phyloP scores from a whole-genome alignment of 306 rosid genomes.

The Ochetophila trinervis region DNA sequence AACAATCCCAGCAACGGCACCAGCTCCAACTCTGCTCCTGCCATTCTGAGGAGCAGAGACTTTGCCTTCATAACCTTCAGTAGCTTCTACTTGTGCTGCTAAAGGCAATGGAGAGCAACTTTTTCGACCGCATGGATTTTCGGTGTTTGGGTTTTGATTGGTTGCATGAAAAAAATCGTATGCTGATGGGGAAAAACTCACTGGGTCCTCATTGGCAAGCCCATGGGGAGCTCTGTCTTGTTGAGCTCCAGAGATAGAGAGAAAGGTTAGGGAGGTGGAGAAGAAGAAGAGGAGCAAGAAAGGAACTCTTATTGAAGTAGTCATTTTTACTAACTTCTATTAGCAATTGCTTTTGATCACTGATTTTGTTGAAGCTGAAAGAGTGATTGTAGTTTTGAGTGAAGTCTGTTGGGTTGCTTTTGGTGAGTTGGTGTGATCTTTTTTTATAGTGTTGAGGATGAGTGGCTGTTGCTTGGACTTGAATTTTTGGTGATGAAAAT shows the following conservation, averaged over 20 bases:
- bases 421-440: slow-evolving; percentile 26
- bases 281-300: slow-evolving; percentile 42
- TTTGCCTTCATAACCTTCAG: slow-evolving; percentile 51
- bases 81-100: slow-evolving; percentile 66
- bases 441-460: slow-evolving; percentile 52
- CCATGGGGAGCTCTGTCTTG: slow-evolving; percentile 95
- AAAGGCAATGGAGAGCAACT: slow-evolving; percentile 73
- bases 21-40: slow-evolving; percentile 38
- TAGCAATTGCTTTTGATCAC: neutral
- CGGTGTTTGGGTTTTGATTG: slow-evolving; percentile 29
- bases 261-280: slow-evolving; percentile 38
- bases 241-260: slow-evolving; percentile 46
- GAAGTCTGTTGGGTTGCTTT: slow-evolving; percentile 1
- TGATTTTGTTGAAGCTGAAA: neutral
- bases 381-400: slow-evolving; percentile 21
- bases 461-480: slow-evolving; percentile 60
- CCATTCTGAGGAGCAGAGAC: slow-evolving; percentile 24
- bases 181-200: slow-evolving; percentile 68
- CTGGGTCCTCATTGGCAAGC: slow-evolving; percentile 49
- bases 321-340: slow-evolving; percentile 17
- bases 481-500: slow-evolving; percentile 45
- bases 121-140: slow-evolving; percentile 49
- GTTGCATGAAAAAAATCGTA: slow-evolving; percentile 82
- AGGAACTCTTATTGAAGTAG: slow-evolving; percentile 30
- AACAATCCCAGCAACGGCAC: slow-evolving; percentile 52